Percentiles rank a stretch among this genome's conserved stretches.
Evolutionary conservation across 2,329 filamentous ascomycete genomes (phyloP).

Genomic region (Podosphaera fusca): DNA sequence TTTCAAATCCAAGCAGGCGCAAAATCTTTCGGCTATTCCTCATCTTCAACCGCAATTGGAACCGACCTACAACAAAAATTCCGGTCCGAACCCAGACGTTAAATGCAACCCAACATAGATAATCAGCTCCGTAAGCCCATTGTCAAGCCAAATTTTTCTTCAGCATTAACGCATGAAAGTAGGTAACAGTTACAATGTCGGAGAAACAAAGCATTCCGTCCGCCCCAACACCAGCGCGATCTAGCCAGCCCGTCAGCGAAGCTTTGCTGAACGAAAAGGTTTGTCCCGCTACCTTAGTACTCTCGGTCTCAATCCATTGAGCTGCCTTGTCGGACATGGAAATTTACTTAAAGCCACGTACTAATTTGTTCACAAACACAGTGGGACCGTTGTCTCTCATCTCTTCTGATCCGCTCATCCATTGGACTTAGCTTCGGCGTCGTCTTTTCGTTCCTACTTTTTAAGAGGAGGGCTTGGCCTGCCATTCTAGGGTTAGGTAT

Average conservation of each 20-base stretch:
- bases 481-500: constrained; percentile 90
- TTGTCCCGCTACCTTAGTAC: background rate
- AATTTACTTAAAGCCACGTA: no score
- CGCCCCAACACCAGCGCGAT: constrained; percentile 35
- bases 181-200: constrained; percentile 7
- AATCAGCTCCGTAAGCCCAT: no score
- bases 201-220: constrained; percentile 23
- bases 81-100: no score
- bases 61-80: background rate
- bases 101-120: no score
- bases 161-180: no score
- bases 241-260: constrained; percentile 72
- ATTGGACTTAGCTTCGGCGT: constrained; percentile 93
- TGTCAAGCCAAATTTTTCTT: no score
- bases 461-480: constrained; percentile 95
- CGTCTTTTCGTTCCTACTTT: constrained; percentile 93
- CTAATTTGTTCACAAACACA: constrained; percentile 18
- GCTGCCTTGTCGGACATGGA: no score
- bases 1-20: background rate
- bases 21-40: constrained; percentile 2
- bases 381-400: constrained; percentile 98
- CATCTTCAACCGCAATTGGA: background rate
- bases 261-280: constrained; percentile 98
- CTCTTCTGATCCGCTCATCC: constrained; percentile 85
- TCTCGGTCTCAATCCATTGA: no score